Percentiles rank a stretch among this genome's conserved stretches.
phyloP scores from a whole-genome alignment of 1,284 basidiomycete genomes.

The Cerioporus squamosus region DNA sequence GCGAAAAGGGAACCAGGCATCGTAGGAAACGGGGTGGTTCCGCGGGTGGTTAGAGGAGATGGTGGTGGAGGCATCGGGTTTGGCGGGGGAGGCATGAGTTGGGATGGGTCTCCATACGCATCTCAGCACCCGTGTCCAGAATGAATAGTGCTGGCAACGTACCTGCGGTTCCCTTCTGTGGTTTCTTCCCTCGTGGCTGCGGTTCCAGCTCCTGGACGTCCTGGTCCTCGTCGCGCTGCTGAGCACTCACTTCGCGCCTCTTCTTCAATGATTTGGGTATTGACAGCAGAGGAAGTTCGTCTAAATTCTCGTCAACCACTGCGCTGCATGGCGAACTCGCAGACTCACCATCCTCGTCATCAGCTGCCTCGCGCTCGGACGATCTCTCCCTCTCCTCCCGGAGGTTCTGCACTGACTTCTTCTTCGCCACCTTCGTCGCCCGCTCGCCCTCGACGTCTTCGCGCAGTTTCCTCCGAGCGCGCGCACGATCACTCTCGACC shows the following conservation, averaged over 20 bases:
- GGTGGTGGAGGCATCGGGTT: constrained; percentile 40
- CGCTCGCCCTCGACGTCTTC: constrained; percentile 13
- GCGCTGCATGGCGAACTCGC: not conserved
- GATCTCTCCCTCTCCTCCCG: constrained; percentile 7
- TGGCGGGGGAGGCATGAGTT: constrained; percentile 21
- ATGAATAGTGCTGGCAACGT: not conserved
- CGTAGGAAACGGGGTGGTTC: constrained; percentile 45
- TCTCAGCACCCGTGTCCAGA: not conserved
- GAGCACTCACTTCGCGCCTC: constrained; percentile 3
- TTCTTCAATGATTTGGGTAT: constrained; percentile 16
- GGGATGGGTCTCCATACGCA: not conserved
- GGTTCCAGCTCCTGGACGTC: constrained; percentile 6
- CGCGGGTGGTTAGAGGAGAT: constrained; percentile 31
- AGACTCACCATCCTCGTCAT: constrained; percentile 24
- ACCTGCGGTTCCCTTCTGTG: not conserved
- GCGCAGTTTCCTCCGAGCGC: constrained; percentile 14
- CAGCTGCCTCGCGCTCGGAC: constrained; percentile 20
- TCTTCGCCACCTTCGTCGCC: constrained; percentile 12
- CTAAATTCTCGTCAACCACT: not conserved
- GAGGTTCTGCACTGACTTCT: constrained; percentile 1
- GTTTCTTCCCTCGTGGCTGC: not conserved
- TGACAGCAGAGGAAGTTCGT: constrained; percentile 2
- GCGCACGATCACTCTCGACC: constrained; percentile 16
- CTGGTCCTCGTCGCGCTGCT: constrained; percentile 2
- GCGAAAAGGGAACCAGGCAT: constrained; percentile 83